Conservation (phyloP, 106 monocot species). For the Dendrobium nobile region DNA sequence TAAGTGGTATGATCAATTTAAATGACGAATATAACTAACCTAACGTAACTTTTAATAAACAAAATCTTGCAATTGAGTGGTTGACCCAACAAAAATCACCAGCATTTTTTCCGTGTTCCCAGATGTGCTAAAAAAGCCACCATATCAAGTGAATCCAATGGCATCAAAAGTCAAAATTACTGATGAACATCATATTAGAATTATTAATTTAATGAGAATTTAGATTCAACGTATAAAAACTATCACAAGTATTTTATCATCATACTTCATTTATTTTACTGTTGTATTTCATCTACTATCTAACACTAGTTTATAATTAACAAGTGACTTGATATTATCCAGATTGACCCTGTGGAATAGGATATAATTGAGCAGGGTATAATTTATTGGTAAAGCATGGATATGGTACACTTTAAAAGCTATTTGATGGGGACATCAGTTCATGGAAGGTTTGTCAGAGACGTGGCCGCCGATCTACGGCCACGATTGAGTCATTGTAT, state of each 20-base stretch:
- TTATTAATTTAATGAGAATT: neutral
- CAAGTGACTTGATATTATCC: neutral
- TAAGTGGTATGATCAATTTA: no score
- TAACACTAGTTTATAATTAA: neutral
- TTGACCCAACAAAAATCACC: neutral
- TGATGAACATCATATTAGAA: neutral
- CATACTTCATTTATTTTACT: neutral
- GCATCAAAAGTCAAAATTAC: neutral
- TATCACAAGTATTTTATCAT: neutral
- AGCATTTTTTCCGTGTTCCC: neutral
- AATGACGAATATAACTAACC: no score
- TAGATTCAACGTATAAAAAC: neutral
- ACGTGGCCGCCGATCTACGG: no score
- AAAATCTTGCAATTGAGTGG: neutral
- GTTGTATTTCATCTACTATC: neutral
- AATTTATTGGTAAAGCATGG: no score
- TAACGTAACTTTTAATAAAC: no score
- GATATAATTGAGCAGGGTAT: neutral
- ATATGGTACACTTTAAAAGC: no score
- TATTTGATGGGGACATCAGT: no score
- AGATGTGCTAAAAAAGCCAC: no score
- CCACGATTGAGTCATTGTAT: no score
- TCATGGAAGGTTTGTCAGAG: no score
- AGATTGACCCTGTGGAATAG: neutral
- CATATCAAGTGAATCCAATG: no score